Percentiles rank a stretch among this genome's conserved stretches.
Conservation (phyloP, 1,139 yeast species). For the Spencermartinsiella ligniputridi region DNA sequence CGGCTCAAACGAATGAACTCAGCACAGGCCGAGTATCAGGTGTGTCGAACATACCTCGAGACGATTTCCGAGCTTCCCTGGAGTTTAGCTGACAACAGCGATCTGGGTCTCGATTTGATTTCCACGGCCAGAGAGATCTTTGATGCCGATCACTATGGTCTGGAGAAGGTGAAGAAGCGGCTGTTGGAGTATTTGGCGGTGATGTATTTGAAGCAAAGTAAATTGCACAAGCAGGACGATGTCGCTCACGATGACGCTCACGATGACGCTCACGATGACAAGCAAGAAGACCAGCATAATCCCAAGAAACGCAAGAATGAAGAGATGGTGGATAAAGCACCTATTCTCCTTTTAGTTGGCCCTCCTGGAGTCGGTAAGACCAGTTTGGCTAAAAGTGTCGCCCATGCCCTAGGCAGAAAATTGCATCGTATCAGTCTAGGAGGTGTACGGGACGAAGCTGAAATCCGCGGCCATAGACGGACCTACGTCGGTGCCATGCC, state of each 20-base stretch:
- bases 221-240: slow-evolving; percentile 1
- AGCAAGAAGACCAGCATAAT: neutral
- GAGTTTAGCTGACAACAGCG: slow-evolving; percentile 31
- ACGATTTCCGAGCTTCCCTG: slow-evolving; percentile 61
- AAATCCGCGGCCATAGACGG: slow-evolving; percentile 86
- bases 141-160: slow-evolving; percentile 80
- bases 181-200: slow-evolving; percentile 80
- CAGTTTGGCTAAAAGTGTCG: slow-evolving; percentile 81
- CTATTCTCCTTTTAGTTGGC: slow-evolving; percentile 79
- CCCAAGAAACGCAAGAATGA: neutral
- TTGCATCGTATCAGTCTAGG: slow-evolving; percentile 86
- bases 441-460: slow-evolving; percentile 86
- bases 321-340: slow-evolving; percentile 46
- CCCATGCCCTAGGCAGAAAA: slow-evolving; percentile 70
- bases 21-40: slow-evolving; percentile 70
- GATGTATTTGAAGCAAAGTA: slow-evolving; percentile 49
- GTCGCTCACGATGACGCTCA: neutral
- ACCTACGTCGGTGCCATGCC: slow-evolving; percentile 96
- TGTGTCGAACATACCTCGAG: slow-evolving; percentile 65
- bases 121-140: slow-evolving; percentile 54
- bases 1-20: slow-evolving; percentile 60
- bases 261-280: neutral
- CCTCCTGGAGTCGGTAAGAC: slow-evolving; percentile 98
- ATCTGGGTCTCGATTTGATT: slow-evolving; percentile 43
- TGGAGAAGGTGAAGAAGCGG: slow-evolving; percentile 75